These are phyloP conservation scores for Petunia secreta DNA, from an alignment of 257 asterid species.

Conservation along the genomic window DNA sequence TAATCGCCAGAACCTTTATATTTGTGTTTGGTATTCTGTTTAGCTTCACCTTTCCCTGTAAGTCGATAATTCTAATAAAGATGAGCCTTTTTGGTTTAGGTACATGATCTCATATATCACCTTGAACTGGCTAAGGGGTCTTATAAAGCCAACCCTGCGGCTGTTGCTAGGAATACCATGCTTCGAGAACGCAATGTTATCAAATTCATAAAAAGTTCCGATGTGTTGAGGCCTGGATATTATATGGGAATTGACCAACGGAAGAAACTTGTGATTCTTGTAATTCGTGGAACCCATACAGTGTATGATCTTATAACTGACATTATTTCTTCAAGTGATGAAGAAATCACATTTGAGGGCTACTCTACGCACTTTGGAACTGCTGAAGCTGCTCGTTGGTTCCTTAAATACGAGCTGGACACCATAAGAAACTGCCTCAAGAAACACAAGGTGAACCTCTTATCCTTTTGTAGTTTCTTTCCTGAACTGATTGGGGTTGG, in stretches of 20 bases:
- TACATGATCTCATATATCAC: constrained; percentile 88
- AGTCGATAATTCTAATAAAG: constrained; percentile 16
- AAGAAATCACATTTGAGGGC: constrained; percentile 78
- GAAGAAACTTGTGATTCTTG: constrained; percentile 75
- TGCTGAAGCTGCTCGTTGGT: constrained; percentile 98
- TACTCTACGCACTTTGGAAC: constrained; percentile 89
- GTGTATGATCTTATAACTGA: constrained; percentile 87
- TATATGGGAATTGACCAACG: constrained; percentile 80
- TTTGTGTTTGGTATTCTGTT: not conserved
- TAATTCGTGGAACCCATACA: constrained; percentile 96
- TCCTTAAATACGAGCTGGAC: constrained; percentile 67
- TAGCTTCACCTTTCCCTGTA: not conserved
- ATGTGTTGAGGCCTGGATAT: constrained; percentile 88
- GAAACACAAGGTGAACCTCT: constrained; percentile 68
- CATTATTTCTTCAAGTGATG: constrained; percentile 76
- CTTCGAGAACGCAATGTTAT: constrained; percentile 73
- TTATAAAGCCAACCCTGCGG: constrained; percentile 66
- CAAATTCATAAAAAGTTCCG: constrained; percentile 74
- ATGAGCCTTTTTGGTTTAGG: constrained; percentile 45
- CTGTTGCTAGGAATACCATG: constrained; percentile 82
- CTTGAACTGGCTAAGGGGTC: constrained; percentile 86
- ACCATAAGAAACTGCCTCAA: constrained; percentile 73
- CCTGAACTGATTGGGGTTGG: no score
- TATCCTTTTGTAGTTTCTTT: constrained; percentile 9
- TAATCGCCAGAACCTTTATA: constrained; percentile 26